Evolutionary conservation across 2,329 filamentous ascomycete genomes (phyloP), one percentile per base, ranked within the genome.

Genomic region (Bipolaris sorokiniana): DNA sequence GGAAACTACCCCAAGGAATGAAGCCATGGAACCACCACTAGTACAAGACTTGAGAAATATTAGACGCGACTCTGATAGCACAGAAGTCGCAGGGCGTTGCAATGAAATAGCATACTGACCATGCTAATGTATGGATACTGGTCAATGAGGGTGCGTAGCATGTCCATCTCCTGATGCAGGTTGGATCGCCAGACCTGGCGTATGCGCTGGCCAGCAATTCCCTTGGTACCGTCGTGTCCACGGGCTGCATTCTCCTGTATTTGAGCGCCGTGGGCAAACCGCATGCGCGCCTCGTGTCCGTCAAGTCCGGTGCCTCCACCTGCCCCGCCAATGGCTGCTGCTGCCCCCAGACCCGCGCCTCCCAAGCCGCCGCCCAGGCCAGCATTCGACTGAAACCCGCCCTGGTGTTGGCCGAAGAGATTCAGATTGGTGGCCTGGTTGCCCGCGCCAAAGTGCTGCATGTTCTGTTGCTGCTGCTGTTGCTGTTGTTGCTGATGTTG

Each of bases 111-210:
- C 11, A 48, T 54, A 65, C 89, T 82, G 81, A 97, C 93, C 95
- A 99, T 98, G 68, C 93, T 94, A 78, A 99, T 94, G 75, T 96
- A 98, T 40, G 92, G 91, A 76, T 96, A 98, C 70, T 90, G 91
- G 61, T 96, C 90, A 63, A 98, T 87, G 69, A 98, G 80, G 57
- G 90, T 87, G 75, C 94, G 85, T 66, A 99, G 78, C 48, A 90
- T 82, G 7, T 87, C 89, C 89, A 99, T 95, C 80, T 99, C 95
- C 72, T 96, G 90, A 23, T 91, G 86, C 62, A 98, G 79, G 71
- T 98, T 98, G 68, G 92, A 87, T 75, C 90, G 90, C 95, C 95
- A 99, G 37, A 99, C 95, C 71, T 99, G 94, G 64, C 93, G 86
- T 88, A 98, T 98, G 75, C 92, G 85, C 61, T 88, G 86, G 7